phyloP scores from a whole-genome alignment of 1,139 yeast genomes.

The Candida gigantensis region DNA sequence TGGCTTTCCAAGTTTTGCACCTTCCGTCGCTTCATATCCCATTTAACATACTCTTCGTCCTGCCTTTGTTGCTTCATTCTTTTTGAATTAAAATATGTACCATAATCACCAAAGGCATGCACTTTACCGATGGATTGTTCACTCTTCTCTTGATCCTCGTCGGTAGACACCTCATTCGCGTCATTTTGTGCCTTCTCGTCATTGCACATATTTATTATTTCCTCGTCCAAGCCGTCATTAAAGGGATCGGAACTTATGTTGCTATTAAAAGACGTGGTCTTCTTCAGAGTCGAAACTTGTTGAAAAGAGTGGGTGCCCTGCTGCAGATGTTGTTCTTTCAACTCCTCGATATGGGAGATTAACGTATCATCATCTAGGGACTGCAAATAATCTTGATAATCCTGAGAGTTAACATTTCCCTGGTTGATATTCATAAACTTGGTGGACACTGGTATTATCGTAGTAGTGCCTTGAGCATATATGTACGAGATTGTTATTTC shows the following conservation, averaged over 20 bases:
- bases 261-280: constrained; percentile 17
- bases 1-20: constrained; percentile 21
- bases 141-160: constrained; percentile 4
- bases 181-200: neutral
- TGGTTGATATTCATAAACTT: constrained; percentile 4
- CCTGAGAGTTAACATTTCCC: constrained; percentile 3
- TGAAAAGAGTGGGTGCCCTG: constrained; percentile 8
- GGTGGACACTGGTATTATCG: too few species aligned
- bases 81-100: constrained; percentile 68
- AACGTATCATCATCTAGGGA: constrained; percentile 38
- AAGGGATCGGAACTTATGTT: constrained; percentile 41
- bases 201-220: constrained; percentile 1
- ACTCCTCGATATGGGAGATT: constrained; percentile 28
- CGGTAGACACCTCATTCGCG: neutral
- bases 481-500: too few species aligned
- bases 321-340: constrained; percentile 12
- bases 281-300: constrained; percentile 16
- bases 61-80: constrained; percentile 65
- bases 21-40: constrained; percentile 46
- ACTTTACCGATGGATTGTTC: constrained; percentile 33
- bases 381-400: constrained; percentile 28
- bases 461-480: too few species aligned
- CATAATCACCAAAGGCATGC: constrained; percentile 70
- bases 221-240: constrained; percentile 41
- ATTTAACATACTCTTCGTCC: constrained; percentile 53